phyloP scores from a whole-genome alignment of 2,329 filamentous ascomycete genomes.

The Aspergillus caelatus region DNA sequence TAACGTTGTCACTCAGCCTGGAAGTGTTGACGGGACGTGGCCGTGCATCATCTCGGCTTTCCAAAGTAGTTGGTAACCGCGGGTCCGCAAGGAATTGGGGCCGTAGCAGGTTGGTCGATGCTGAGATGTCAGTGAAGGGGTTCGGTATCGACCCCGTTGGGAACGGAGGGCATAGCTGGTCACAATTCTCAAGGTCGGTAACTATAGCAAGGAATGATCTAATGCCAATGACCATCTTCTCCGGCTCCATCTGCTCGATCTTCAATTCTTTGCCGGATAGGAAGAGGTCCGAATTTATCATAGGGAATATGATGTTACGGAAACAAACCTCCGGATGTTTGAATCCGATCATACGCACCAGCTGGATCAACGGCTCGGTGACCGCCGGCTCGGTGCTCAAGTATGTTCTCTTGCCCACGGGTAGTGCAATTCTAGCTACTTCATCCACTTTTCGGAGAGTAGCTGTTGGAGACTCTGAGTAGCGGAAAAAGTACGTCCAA shows the following conservation, averaged over 20 bases:
- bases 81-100: constrained; percentile 42
- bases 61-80: constrained; percentile 29
- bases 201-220: constrained; percentile 91
- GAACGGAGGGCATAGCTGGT: constrained; percentile 77
- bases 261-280: constrained; percentile 73
- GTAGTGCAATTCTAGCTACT: constrained; percentile 80
- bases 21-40: constrained; percentile 59
- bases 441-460: constrained; percentile 84
- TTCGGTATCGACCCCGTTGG: constrained; percentile 62
- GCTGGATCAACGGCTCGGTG: constrained; percentile 86
- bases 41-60: constrained; percentile 33
- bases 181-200: constrained; percentile 84
- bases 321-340: constrained; percentile 95
- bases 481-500: constrained; percentile 93
- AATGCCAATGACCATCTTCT: constrained; percentile 96
- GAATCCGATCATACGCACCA: constrained; percentile 92
- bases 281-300: constrained; percentile 92
- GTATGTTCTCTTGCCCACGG: constrained; percentile 76
- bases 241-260: constrained; percentile 91
- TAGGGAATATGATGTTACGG: constrained; percentile 85
- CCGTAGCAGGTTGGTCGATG: constrained; percentile 38
- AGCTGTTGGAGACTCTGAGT: constrained; percentile 68
- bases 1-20: constrained; percentile 72
- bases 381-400: constrained; percentile 82
- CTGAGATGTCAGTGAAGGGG: constrained; percentile 40